Evolutionary conservation across 2,329 filamentous ascomycete species (phyloP), one percentile per base, ranked within the genome.

Genomic region (Drechslera avenae): DNA sequence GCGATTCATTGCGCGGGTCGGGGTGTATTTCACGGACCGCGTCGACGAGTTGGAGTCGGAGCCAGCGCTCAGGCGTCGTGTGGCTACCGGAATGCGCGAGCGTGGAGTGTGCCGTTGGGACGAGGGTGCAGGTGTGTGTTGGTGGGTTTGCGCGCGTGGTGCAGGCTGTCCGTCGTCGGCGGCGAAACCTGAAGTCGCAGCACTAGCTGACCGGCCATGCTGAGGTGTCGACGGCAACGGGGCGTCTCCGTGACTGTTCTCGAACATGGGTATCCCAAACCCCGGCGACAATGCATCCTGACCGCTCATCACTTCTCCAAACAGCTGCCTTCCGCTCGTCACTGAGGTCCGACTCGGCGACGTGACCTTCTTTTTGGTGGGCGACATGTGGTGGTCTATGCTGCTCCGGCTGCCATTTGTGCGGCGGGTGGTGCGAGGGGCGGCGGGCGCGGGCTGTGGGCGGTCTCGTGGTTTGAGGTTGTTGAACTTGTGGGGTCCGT

Each of bases 41-140:
- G 56, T 68, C 14, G 72, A 72, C 3, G 71, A 69, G 45, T 63
- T 67, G 13, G 68, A 71, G 33, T 73, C 69, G 46, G 72, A 74
- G 4, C 65, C 60, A n/a, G 55, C 58, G 46, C 70, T 73, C 52
- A 64, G 58, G 6, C 69, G 69, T 37, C 67, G 62, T 18, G 60
- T 56, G 5, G 64, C 52, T 21, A 73, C 61, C 7, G 71, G 71
- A 43, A 73, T 73, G 31, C 68, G 53, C 9, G 71, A 73, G 14
- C 60, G 67, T 9, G 68, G 68, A 2, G 69, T 68, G 14, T 47
- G 59, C 26, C 60, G 63, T 33, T 56, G 60, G 14, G 57, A 52
- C 39, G 60, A 56, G 21, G 53, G 55, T 18, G 47, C 33, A 7
- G 47, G 52, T 36, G 51, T 52, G 19, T 48, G 42, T 19, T 48